These are phyloP conservation scores for Rhizopogon rudus DNA, from an alignment of 768 basidiomycete genomes.

Conservation along the genomic window DNA sequence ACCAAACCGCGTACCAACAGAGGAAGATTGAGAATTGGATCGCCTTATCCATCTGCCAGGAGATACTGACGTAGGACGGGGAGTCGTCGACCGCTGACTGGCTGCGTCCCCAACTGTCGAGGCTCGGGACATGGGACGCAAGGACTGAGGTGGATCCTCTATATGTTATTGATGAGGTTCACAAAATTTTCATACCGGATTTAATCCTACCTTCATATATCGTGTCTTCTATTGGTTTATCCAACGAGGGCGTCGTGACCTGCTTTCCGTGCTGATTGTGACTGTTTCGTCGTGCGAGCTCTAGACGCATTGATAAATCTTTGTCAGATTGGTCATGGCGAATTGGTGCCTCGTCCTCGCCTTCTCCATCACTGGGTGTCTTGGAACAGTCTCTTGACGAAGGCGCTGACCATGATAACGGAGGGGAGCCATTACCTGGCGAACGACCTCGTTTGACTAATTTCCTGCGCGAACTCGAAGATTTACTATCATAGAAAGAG, in stretches of 20 bases:
- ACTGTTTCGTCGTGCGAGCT: conserved; percentile 82
- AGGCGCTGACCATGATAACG: conserved; percentile 31
- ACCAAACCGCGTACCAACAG: conserved; percentile 61
- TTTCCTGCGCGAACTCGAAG: conserved; percentile 42
- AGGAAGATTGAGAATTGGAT: conserved; percentile 45
- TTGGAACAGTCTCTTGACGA: conserved; percentile 36
- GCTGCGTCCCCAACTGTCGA: conserved; percentile 35
- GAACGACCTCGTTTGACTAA: conserved; percentile 44
- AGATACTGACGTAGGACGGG: conserved; percentile 39
- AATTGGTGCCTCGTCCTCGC: conserved; percentile 36
- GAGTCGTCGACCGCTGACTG: conserved; percentile 42
- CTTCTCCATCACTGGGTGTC: conserved; percentile 40
- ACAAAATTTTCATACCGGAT: conserved; percentile 1
- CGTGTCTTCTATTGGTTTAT: conserved; percentile 52
- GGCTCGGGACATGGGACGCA: conserved; percentile 52
- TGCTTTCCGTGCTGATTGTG: conserved; percentile 60
- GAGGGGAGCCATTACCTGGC: conserved; percentile 31
- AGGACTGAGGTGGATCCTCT: conserved; percentile 58
- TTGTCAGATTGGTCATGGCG: conserved; percentile 63
- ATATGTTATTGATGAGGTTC: conserved; percentile 1
- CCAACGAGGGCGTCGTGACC: conserved; percentile 34
- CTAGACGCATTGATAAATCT: conserved; percentile 72
- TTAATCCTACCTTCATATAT: conserved; percentile 69
- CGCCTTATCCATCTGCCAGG: conserved; percentile 32
- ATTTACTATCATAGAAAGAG: conserved; percentile 37